Evolutionary conservation across 2,329 filamentous ascomycete genomes (phyloP).

Genomic region (Phoma sp.): DNA sequence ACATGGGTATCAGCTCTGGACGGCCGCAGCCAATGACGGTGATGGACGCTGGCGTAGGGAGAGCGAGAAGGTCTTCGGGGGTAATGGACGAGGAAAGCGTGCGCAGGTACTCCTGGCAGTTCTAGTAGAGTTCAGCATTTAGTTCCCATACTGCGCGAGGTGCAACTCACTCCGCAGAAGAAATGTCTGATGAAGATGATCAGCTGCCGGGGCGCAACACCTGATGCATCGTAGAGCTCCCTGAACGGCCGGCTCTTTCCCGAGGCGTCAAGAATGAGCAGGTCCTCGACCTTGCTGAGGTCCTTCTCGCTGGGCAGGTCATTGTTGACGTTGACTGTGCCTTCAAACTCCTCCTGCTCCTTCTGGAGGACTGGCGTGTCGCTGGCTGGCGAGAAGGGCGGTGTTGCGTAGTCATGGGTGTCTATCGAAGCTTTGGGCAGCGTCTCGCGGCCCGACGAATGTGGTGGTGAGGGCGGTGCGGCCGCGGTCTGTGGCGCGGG

Average conservation of each 20-base stretch:
- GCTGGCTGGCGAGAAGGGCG: conserved; percentile 43
- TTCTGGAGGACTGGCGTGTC: conserved; percentile 40
- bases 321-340: conserved; percentile 47
- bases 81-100: conserved; percentile 65
- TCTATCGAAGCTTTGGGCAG: conserved; percentile 27
- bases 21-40: conserved; percentile 76
- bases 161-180: conserved; percentile 73
- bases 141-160: background rate
- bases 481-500: conserved; percentile 17
- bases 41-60: conserved; percentile 66
- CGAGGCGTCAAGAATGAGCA: conserved; percentile 46
- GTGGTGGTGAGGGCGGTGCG: conserved; percentile 33
- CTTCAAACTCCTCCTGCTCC: conserved; percentile 43
- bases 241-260: conserved; percentile 47
- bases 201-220: conserved; percentile 59
- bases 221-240: conserved; percentile 44
- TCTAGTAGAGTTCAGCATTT: conserved; percentile 54
- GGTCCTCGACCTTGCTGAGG: conserved; percentile 36
- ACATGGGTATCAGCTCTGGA: conserved; percentile 70
- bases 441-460: conserved; percentile 26
- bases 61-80: conserved; percentile 50
- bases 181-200: conserved; percentile 80
- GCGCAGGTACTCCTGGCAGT: conserved; percentile 77
- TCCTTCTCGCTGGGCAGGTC: conserved; percentile 43
- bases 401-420: conserved; percentile 24